Base-by-base conservation (phyloP, 1,284 basidiomycete genomes). In the Malassezia psittaci region DNA sequence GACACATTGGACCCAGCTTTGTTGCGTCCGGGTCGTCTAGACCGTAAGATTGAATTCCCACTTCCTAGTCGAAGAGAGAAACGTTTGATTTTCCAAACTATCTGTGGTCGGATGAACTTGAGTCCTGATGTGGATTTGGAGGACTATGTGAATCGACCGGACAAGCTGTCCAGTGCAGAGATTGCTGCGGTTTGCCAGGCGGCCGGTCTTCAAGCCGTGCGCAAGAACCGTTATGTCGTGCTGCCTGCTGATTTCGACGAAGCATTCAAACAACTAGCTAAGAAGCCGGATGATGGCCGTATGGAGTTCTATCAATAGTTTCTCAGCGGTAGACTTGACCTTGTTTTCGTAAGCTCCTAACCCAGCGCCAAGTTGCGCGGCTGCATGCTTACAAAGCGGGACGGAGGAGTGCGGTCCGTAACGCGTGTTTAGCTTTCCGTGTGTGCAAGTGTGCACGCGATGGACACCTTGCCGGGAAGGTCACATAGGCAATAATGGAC, bases 31-130 rank as follows among this genome's bases (percentile, higher is more conserved):
- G 94, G 94, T 75, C 89, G 94, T 74, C 80, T 99, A 13, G 94
- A 99, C 78, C 81, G 94, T 71, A 98, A 99, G 80, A 99, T 99
- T 65, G 94, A 98, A 77, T 98, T 98, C 80, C 94, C 94, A 5
- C 79, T 87, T 49, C 94, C 94, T 32, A 89, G 88, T 29, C 80
- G 94, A 58, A 83, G 94, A 67, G 94, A 99, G 78, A 89, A 91
- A 75, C 88, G 94, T 51, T 79, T 99, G 45, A 93, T 99, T 67
- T 98, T 96, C 85, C 94, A 98, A 76, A 96, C 94, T 10, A 88
- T 90, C 53, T 94, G 91, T 5, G 81, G 82, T 69, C 96, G 94
- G 79, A 99, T 99, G 94, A 96, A 94, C 75, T 81, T 99, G 42
- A 86, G 90, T 24, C 90, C 91, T 9, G 94, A 99, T 74, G 94